Evolutionary conservation across 345 rosid species (phyloP).

Genomic region (Eucalyptus polyanthemos): DNA sequence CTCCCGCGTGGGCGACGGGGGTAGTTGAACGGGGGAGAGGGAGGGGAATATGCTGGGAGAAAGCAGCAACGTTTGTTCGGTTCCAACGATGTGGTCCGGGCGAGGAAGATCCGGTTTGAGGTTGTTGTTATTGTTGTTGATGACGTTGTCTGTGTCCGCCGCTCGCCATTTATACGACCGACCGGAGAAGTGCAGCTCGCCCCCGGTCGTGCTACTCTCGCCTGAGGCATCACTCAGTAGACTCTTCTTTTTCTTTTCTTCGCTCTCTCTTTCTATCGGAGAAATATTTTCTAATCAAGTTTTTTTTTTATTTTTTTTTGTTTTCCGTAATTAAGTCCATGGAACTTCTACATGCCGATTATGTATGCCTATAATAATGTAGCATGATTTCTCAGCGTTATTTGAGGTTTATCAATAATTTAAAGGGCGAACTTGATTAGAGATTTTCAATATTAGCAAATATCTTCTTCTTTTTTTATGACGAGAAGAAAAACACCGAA

Average conservation of each 20-base stretch:
- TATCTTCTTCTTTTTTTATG: neutral
- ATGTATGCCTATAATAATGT: neutral
- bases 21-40: neutral
- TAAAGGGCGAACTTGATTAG: neutral
- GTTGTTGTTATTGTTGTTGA: neutral
- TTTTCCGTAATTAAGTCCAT: neutral
- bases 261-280: neutral
- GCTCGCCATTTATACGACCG: neutral
- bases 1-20: neutral
- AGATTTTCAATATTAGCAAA: neutral
- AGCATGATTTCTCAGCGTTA: neutral
- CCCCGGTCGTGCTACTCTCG: neutral
- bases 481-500: accelerated
- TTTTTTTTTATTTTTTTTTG: neutral
- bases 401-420: neutral
- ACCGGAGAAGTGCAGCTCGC: neutral
- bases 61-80: neutral
- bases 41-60: neutral
- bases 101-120: neutral
- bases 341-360: neutral
- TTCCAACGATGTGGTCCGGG: neutral
- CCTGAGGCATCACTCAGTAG: neutral
- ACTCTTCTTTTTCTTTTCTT: neutral
- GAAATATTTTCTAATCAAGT: neutral
- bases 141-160: neutral